Conservation (phyloP, 345 rosid species). For the Erucastrum elatum region DNA sequence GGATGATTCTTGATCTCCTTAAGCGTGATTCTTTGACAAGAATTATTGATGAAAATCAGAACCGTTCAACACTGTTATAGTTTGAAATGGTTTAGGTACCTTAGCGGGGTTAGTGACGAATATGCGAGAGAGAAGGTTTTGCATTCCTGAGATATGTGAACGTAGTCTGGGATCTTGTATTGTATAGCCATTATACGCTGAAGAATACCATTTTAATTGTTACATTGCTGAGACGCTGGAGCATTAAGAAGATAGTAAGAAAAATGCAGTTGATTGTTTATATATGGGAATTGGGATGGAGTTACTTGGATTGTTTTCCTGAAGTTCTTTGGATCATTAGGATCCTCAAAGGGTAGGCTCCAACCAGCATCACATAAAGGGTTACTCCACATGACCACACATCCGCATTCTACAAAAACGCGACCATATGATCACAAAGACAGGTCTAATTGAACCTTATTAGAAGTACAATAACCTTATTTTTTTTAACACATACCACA, state of each 20-base stretch:
- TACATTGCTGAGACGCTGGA: not conserved
- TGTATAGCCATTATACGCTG: conserved; percentile 83
- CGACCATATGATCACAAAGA: not conserved
- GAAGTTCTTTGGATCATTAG: not conserved
- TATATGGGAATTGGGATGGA: too few species aligned
- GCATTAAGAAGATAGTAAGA: conserved; percentile 2
- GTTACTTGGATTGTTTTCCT: not conserved
- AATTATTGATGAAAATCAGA: conserved; percentile 4
- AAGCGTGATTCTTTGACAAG: conserved; percentile 72
- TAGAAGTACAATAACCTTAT: not conserved
- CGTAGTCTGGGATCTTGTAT: conserved; percentile 86
- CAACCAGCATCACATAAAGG: conserved; percentile 89
- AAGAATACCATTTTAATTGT: conserved; percentile 13
- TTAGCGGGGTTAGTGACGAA: conserved; percentile 70
- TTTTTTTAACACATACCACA: not conserved
- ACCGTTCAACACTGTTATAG: not conserved
- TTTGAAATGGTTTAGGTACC: conserved; percentile 37
- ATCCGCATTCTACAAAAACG: conserved; percentile 72
- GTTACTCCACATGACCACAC: conserved; percentile 98
- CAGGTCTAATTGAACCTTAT: not conserved
- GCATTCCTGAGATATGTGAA: conserved; percentile 84
- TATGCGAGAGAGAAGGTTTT: conserved; percentile 71
- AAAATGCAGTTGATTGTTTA: conserved; percentile 6
- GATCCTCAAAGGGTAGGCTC: not conserved
- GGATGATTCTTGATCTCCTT: conserved; percentile 83